A percentile compares a stretch with the other conserved stretches of the same genome.
Conservation (phyloP, 495 filamentous ascomycete species). For the Patellaria atrata region DNA sequence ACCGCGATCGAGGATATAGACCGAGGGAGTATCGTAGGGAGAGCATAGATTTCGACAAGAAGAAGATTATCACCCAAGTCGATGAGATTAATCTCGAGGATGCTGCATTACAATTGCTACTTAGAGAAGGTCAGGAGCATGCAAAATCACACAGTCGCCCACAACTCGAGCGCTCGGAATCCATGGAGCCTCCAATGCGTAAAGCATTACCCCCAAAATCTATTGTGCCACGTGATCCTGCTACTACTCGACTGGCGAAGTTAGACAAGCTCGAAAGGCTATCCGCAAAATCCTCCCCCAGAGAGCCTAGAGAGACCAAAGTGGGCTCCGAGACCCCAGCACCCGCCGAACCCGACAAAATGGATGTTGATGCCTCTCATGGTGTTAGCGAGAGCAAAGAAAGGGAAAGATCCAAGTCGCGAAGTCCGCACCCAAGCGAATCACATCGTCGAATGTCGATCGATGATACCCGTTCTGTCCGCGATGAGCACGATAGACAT, state of each 20-base stretch:
- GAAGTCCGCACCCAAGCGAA: no score
- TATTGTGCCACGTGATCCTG: constrained; percentile 23
- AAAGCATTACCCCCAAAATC: constrained; percentile 23
- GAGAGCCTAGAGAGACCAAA: background rate
- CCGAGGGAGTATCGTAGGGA: constrained; percentile 19
- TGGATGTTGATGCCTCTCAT: constrained; percentile 4
- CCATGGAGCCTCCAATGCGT: constrained; percentile 32
- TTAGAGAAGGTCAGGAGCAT: constrained; percentile 46
- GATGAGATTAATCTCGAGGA: constrained; percentile 44
- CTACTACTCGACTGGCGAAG: constrained; percentile 15
- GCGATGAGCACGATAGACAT: constrained; percentile 4
- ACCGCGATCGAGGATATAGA: constrained; percentile 27
- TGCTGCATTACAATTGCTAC: constrained; percentile 39
- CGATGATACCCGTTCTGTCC: background rate
- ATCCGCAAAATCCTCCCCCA: background rate
- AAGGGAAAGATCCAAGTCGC: no score
- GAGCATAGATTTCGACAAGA: constrained; percentile 21
- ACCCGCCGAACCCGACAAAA: constrained; percentile 1
- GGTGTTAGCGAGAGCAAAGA: constrained; percentile 10
- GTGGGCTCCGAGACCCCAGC: constrained; percentile 8
- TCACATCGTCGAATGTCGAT: no score
- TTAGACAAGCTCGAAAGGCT: constrained; percentile 16
- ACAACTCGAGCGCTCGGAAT: constrained; percentile 39
- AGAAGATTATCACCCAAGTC: constrained; percentile 15
- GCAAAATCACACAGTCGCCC: constrained; percentile 44